Evolutionary conservation across 2,329 filamentous ascomycete species (phyloP).

Genomic region (Pseudogymnoascus sp.): DNA sequence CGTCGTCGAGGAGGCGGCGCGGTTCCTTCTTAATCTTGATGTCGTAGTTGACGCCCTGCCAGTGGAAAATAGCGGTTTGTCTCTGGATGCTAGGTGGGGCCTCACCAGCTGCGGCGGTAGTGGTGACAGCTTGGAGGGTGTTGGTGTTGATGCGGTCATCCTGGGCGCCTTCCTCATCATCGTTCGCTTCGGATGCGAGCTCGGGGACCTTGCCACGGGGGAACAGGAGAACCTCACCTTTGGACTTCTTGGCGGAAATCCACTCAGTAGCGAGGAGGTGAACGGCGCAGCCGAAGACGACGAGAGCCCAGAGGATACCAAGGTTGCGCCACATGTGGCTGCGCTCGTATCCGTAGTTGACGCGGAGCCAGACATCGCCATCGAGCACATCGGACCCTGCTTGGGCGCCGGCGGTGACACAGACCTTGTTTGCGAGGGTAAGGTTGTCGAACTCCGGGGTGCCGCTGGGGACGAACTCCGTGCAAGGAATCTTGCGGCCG

Average conservation of each 20-base stretch:
- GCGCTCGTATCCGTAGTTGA: conserved; percentile 48
- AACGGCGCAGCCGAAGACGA: conserved; percentile 49
- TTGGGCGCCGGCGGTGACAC: conserved; percentile 49
- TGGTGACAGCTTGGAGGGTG: conserved; percentile 11
- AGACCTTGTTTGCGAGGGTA: conserved; percentile 33
- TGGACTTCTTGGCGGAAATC: conserved; percentile 57
- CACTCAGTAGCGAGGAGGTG: conserved; percentile 61
- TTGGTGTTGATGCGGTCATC: conserved; percentile 10
- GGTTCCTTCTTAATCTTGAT: conserved; percentile 69
- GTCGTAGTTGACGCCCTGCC: conserved; percentile 40
- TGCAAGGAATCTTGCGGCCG: conserved; percentile 19
- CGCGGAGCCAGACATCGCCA: conserved; percentile 49
- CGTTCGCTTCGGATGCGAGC: conserved; percentile 12
- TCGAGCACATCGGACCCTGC: conserved; percentile 43
- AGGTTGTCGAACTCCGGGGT: conserved; percentile 17
- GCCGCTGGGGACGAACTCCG: conserved; percentile 19
- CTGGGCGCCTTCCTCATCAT: conserved; percentile 18
- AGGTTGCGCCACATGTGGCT: conserved; percentile 62
- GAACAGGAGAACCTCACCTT: conserved; percentile 70
- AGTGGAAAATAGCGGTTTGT: conserved; percentile 13
- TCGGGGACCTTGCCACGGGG: conserved; percentile 51
- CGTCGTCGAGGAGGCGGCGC: conserved; percentile 71
- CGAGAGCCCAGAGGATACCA: conserved; percentile 59
- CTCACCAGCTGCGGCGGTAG: conserved; percentile 32
- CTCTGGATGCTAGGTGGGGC: conserved; percentile 48